Conservation (phyloP, 352 stramenopile species). For the Blastocystis sp. region DNA sequence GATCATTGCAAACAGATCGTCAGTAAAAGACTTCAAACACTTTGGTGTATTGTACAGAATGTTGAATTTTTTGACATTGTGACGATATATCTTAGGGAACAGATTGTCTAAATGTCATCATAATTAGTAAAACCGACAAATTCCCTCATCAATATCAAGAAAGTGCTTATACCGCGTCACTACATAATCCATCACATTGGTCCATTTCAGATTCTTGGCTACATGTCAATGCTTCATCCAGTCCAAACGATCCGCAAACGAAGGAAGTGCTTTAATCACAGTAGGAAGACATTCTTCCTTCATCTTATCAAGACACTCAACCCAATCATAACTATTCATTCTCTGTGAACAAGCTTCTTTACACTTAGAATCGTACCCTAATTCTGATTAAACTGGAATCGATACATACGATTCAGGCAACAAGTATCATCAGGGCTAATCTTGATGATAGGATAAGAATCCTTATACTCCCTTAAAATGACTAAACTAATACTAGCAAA, state of each 20-base stretch:
- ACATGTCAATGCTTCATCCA: background rate
- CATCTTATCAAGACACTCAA: background rate
- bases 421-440: constrained; percentile 1
- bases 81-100: constrained; percentile 13
- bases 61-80: constrained; percentile 27
- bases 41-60: constrained; percentile 59
- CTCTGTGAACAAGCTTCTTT: background rate
- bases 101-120: constrained; percentile 22
- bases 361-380: constrained; percentile 22
- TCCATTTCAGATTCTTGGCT: background rate
- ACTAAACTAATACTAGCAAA: background rate
- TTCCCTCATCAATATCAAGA: constrained; percentile 10
- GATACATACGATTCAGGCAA: background rate
- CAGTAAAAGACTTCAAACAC: constrained; percentile 18
- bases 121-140: background rate
- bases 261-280: background rate
- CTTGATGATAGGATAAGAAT: constrained; percentile 36
- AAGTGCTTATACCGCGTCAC: constrained; percentile 46
- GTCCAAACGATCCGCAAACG: background rate
- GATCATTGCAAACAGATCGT: constrained; percentile 45
- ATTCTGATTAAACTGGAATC: background rate
- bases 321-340: constrained; percentile 27
- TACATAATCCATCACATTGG: constrained; percentile 55
- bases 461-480: constrained; percentile 1
- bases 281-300: background rate